Evolutionary conservation across 108 stramenopile genomes (phyloP), one percentile per base, ranked within the genome.

Genomic region (Licmophora abbreviata): DNA sequence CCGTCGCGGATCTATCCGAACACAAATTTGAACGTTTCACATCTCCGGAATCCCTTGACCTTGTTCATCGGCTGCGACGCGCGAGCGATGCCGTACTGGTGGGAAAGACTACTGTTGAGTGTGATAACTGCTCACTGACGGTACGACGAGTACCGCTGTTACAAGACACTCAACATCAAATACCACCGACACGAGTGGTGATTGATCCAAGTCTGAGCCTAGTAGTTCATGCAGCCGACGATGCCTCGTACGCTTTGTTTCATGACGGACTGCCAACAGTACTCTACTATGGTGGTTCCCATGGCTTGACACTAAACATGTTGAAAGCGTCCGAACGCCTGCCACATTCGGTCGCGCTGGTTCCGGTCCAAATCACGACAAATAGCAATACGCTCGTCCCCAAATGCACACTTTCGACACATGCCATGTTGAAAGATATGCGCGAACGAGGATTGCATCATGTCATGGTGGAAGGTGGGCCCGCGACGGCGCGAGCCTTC

Each of bases 391-490:
- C n/a, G 17, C 15, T 27, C 29, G 2, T 12, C 11, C 3, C 0
- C n/a, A n/a, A n/a, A n/a, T n/a, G n/a, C n/a, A n/a, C n/a, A n/a
- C 29, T 82, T 18, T 79, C 75, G n/a, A 59, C 72, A 25, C 15
- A 32, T 15, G 36, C 49, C 7, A 52, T 79, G 0, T 18, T 74
- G 29, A 34, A 68, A 33, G 66, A 76, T 53, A 59, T 81, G 29
- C 2, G 36, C 32, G 21, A 32, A 37, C 40, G 64, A 51, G 61
- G 62, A 26, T 37, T 85, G 11, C 51, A 66, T n/a, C 88, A 89
- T 58, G 54, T 85, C 9, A 83, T 89, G 81, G 81, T 89, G 29
- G 88, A 89, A 67, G 88, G 88, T 31, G 88, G 88, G 26, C 88
- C 88, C 15, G 40, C 56, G 5, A 82, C 82, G 5, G 88, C 88